These are phyloP conservation scores for Erigeron philadelphicus DNA, from an alignment of 140 eudicot species.

Conservation along the genomic window DNA sequence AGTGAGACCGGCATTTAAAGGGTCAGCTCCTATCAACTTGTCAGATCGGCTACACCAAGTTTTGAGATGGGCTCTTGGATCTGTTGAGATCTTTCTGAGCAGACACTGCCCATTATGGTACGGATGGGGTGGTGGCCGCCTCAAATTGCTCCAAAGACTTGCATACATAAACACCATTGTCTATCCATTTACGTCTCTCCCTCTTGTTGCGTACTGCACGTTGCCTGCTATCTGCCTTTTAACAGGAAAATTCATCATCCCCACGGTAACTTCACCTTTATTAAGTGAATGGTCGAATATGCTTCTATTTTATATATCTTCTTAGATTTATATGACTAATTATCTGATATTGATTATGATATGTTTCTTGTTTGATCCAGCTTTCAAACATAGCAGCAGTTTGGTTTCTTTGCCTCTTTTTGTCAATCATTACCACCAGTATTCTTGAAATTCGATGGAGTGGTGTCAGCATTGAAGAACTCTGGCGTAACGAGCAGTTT, in stretches of 20 bases:
- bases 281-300: not conserved
- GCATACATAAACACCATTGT: slow-evolving; percentile 95
- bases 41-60: slow-evolving; percentile 97
- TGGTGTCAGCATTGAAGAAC: slow-evolving; percentile 90
- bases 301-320: not conserved
- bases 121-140: slow-evolving; percentile 97
- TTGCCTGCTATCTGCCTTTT: slow-evolving; percentile 93
- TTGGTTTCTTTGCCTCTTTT: slow-evolving; percentile 80
- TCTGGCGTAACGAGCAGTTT: slow-evolving; percentile 97
- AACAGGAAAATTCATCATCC: slow-evolving; percentile 96
- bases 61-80: slow-evolving; percentile 97
- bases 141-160: slow-evolving; percentile 89
- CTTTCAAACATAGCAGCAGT: slow-evolving; percentile 86
- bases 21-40: slow-evolving; percentile 96
- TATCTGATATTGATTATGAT: not conserved
- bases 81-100: slow-evolving; percentile 93
- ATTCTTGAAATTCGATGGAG: slow-evolving; percentile 96
- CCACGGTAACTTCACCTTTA: slow-evolving; percentile 52
- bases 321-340: not conserved
- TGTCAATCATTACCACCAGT: slow-evolving; percentile 74
- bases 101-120: slow-evolving; percentile 98
- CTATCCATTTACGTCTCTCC: slow-evolving; percentile 95
- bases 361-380: slow-evolving; percentile 32
- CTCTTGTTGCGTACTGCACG: slow-evolving; percentile 80
- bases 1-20: slow-evolving; percentile 90